Conservation (phyloP, 305 asterid genomes). For the Fraxinus platypoda region DNA sequence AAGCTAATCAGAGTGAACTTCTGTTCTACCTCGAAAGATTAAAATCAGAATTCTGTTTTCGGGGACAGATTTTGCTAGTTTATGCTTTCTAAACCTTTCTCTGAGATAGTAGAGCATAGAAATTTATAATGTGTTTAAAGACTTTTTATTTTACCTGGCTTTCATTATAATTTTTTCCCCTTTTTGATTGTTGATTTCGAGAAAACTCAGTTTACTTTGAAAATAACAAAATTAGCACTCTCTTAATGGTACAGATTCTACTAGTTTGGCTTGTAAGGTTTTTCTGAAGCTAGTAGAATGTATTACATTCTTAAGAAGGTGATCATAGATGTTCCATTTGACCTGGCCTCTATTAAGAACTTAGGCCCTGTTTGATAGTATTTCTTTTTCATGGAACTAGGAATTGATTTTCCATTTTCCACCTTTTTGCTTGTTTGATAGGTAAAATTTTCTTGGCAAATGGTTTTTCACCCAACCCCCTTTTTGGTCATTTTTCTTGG, state of each 20-base stretch:
- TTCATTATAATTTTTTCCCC: background rate
- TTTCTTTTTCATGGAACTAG: no score
- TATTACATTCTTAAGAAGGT: background rate
- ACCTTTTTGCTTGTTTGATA: no score
- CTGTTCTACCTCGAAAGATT: background rate
- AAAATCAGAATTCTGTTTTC: background rate
- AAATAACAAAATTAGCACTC: background rate
- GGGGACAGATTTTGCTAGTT: background rate
- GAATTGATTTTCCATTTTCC: no score
- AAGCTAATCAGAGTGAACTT: background rate
- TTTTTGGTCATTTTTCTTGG: no score
- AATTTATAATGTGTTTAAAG: background rate
- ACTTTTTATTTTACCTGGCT: background rate
- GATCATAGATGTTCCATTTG: background rate
- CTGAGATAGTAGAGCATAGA: background rate
- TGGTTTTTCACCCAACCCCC: no score
- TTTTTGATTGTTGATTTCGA: background rate
- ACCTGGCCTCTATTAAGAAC: background rate
- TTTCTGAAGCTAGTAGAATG: background rate
- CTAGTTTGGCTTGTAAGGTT: background rate
- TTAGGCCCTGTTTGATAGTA: background rate
- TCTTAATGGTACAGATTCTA: background rate
- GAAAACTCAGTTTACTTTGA: background rate
- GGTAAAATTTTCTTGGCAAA: no score
- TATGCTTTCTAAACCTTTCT: background rate